Conservation (phyloP, 1,139 yeast species). For the Groenewaldozyma auringiensis region DNA sequence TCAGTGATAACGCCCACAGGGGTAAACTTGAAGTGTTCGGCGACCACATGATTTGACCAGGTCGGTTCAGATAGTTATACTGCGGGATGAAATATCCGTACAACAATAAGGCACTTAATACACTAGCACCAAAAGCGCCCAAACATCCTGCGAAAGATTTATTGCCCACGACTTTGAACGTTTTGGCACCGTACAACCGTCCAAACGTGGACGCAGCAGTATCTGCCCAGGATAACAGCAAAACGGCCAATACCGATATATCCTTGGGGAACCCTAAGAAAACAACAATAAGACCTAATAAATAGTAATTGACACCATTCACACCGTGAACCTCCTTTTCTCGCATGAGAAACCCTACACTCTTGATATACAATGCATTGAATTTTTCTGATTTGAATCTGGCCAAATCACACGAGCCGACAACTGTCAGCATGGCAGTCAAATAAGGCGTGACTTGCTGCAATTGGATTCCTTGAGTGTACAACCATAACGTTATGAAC, state of each 20-base stretch:
- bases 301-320: slow-evolving; percentile 83
- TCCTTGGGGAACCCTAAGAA: slow-evolving; percentile 71
- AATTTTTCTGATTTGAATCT: slow-evolving; percentile 55
- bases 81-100: slow-evolving; percentile 68
- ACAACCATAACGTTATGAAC: slow-evolving; percentile 62
- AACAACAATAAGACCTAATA: slow-evolving; percentile 68
- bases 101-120: slow-evolving; percentile 52
- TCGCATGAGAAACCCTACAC: slow-evolving; percentile 75
- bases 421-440: slow-evolving; percentile 43
- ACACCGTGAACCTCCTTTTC: slow-evolving; percentile 59
- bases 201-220: slow-evolving; percentile 96
- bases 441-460: slow-evolving; percentile 49
- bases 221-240: slow-evolving; percentile 91
- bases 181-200: slow-evolving; percentile 70
- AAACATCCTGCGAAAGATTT: slow-evolving; percentile 84
- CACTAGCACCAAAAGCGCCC: slow-evolving; percentile 79
- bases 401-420: slow-evolving; percentile 59
- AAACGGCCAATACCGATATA: slow-evolving; percentile 63
- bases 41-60: slow-evolving; percentile 57
- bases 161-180: slow-evolving; percentile 64
- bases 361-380: slow-evolving; percentile 56
- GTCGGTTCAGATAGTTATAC: slow-evolving; percentile 41
- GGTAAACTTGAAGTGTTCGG: slow-evolving; percentile 51
- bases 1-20: slow-evolving; percentile 42
- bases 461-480: slow-evolving; percentile 53